Conservation (phyloP, 306 rosid genomes). For the Medicago ruthenica region DNA sequence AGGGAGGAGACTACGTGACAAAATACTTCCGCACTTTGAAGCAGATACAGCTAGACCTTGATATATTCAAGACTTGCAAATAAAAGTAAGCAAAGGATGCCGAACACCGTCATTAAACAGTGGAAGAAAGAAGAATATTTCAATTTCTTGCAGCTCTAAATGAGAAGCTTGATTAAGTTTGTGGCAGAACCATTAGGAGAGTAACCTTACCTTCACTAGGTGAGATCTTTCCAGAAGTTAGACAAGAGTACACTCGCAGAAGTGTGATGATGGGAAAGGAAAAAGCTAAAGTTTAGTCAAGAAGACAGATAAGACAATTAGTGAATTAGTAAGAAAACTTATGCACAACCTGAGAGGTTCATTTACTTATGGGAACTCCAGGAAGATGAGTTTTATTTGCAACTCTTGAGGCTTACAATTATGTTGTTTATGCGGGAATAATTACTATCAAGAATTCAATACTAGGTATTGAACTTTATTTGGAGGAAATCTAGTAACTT, state of each 20-base stretch:
- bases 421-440: not conserved
- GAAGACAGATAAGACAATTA: not conserved
- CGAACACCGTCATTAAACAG: not conserved
- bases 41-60: not conserved
- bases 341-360: not conserved
- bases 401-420: not conserved
- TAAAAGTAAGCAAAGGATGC: not conserved
- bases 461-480: too few relatives aligned
- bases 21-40: not conserved
- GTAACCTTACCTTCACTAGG: not conserved
- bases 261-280: not conserved
- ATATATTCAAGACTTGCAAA: not conserved
- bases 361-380: not conserved
- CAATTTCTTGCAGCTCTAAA: not conserved
- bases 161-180: not conserved
- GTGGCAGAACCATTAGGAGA: not conserved
- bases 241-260: not conserved
- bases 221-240: not conserved
- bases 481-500: too few relatives aligned
- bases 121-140: not conserved
- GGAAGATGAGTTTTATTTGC: not conserved
- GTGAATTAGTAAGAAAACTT: not conserved
- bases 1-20: not conserved
- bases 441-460: not conserved
- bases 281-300: not conserved